Conservation (phyloP, 768 basidiomycete species). For the Lactarius vividus region DNA sequence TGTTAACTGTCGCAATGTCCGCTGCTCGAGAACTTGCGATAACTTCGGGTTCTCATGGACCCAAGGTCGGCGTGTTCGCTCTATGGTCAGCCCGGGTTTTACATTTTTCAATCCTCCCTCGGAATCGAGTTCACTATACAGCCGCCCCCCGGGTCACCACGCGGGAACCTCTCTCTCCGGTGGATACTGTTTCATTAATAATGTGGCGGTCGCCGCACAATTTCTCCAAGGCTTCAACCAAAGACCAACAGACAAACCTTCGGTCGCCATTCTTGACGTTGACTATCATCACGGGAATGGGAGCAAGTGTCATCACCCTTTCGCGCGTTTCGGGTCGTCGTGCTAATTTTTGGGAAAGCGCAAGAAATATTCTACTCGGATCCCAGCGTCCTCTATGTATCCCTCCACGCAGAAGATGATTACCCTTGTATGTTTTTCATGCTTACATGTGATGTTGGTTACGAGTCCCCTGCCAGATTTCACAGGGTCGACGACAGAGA, state of each 20-base stretch:
- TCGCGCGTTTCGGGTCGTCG: background rate
- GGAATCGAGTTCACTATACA: constrained; percentile 3
- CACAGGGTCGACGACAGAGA: constrained; percentile 33
- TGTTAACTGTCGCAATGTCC: constrained; percentile 30
- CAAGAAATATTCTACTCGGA: constrained; percentile 37
- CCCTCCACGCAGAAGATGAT: constrained; percentile 34
- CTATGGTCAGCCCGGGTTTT: constrained; percentile 27
- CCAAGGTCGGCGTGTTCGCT: constrained; percentile 29
- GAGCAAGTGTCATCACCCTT: constrained; percentile 16
- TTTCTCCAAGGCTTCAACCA: constrained; percentile 28
- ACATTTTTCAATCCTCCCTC: background rate
- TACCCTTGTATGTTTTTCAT: constrained; percentile 34
- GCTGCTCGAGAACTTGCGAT: constrained; percentile 28
- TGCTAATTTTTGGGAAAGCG: constrained; percentile 24
- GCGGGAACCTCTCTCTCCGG: constrained; percentile 33
- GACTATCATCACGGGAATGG: constrained; percentile 42
- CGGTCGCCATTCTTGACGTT: constrained; percentile 36
- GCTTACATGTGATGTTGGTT: background rate
- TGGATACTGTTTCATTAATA: constrained; percentile 39
- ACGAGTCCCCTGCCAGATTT: constrained; percentile 30
- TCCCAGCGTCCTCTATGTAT: constrained; percentile 35
- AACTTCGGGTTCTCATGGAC: constrained; percentile 3
- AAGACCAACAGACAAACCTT: background rate
- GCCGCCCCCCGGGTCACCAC: constrained; percentile 38
- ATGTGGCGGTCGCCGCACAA: constrained; percentile 35